Conservation (phyloP, 2,329 filamentous ascomycete species). For the Penicillium digitatum region DNA sequence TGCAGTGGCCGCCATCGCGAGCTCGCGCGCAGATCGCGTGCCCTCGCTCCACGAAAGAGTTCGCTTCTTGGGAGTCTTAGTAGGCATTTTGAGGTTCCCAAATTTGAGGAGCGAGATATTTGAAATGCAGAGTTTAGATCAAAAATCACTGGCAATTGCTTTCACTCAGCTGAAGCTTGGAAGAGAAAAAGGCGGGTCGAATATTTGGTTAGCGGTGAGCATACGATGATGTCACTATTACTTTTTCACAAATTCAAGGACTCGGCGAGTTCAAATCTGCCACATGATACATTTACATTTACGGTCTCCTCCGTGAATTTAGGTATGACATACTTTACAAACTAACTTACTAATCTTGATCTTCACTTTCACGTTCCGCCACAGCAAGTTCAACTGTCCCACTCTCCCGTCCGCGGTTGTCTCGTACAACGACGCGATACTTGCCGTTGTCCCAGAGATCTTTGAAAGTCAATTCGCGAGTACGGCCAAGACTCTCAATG, state of each 20-base stretch:
- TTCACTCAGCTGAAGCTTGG: not conserved
- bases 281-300: not conserved
- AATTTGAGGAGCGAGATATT: not conserved
- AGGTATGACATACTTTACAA: conserved; percentile 3
- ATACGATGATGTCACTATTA: conserved; percentile 35
- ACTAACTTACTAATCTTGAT: conserved; percentile 26
- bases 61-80: conserved; percentile 26
- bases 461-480: conserved; percentile 92
- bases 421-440: conserved; percentile 61
- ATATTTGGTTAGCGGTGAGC: conserved; percentile 26
- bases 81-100: not conserved
- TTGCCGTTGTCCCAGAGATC: conserved; percentile 81
- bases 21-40: conserved; percentile 11
- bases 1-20: conserved; percentile 12
- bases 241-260: not conserved
- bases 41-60: conserved; percentile 10
- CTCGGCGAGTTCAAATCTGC: not conserved
- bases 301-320: not conserved
- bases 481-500: conserved; percentile 89
- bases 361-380: conserved; percentile 34
- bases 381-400: conserved; percentile 49
- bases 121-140: not conserved
- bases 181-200: not conserved
- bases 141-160: not conserved
- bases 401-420: conserved; percentile 46